Percentiles rank a stretch among this genome's conserved stretches.
phyloP scores from a whole-genome alignment of 2,329 filamentous ascomycete genomes.

The Botryotinia narcissicola region DNA sequence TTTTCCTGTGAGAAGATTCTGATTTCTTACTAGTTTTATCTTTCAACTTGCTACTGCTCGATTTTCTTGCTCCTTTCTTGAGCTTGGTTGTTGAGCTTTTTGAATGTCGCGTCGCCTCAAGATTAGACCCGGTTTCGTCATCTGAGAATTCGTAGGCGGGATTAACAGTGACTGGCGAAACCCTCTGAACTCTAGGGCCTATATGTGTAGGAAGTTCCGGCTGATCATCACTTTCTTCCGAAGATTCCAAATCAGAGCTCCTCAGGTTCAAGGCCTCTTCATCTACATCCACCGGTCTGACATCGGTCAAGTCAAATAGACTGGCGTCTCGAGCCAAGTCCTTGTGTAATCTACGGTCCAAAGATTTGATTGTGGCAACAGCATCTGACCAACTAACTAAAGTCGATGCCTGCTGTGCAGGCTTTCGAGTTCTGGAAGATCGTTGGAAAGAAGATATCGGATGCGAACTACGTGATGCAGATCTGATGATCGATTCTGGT shows the following conservation, averaged over 20 bases:
- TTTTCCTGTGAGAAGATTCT: slow-evolving; percentile 14
- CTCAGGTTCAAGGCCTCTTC: neutral
- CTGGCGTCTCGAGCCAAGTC: slow-evolving; percentile 32
- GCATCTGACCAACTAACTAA: slow-evolving; percentile 37
- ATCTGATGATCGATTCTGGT: neutral
- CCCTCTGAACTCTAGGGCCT: neutral
- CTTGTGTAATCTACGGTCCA: slow-evolving; percentile 35
- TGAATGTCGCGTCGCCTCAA: neutral
- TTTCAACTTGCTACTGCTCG: neutral
- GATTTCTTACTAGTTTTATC: neutral
- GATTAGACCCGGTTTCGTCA: slow-evolving; percentile 10
- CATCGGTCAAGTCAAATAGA: slow-evolving; percentile 21
- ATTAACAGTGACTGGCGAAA: slow-evolving; percentile 1
- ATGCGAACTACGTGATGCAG: neutral
- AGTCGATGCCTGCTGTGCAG: slow-evolving; percentile 31
- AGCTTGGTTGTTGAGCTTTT: neutral
- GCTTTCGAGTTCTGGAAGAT: slow-evolving; percentile 29
- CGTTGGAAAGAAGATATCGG: slow-evolving; percentile 11
- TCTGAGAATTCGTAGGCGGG: slow-evolving; percentile 19
- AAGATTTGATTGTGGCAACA: slow-evolving; percentile 31
- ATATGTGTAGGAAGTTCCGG: slow-evolving; percentile 4
- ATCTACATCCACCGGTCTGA: neutral
- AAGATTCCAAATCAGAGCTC: slow-evolving; percentile 1
- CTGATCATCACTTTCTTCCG: neutral
- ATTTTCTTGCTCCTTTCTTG: neutral